These are phyloP conservation scores for Hyaloscypha variabilis DNA, from an alignment of 495 filamentous ascomycete species.

Conservation along the genomic window DNA sequence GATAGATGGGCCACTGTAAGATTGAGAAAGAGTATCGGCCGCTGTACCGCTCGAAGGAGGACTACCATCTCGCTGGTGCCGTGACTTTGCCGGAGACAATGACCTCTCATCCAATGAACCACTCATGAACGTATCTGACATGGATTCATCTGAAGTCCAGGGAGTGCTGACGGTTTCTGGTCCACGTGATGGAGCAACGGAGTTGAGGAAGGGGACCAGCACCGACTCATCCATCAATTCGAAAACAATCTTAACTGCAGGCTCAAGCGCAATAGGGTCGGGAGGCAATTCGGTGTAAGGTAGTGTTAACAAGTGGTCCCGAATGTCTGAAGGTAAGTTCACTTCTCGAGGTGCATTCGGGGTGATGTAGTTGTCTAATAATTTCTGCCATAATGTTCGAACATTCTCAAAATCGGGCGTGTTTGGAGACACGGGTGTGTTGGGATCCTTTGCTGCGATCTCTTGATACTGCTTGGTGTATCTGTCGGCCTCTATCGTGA, in stretches of 20 bases:
- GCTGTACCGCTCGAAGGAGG: slow-evolving; percentile 30
- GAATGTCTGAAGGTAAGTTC: slow-evolving; percentile 85
- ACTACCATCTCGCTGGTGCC: slow-evolving; percentile 28
- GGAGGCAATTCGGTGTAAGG: slow-evolving; percentile 68
- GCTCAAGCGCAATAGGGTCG: slow-evolving; percentile 73
- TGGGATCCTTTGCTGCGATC: slow-evolving; percentile 40
- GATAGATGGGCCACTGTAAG: slow-evolving; percentile 29
- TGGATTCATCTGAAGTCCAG: slow-evolving; percentile 40
- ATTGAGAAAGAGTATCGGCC: slow-evolving; percentile 36
- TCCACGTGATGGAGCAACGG: slow-evolving; percentile 43
- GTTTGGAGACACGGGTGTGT: slow-evolving; percentile 45
- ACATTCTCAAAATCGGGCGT: slow-evolving; percentile 69
- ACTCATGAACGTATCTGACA: slow-evolving; percentile 33
- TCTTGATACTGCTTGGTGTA: slow-evolving; percentile 77
- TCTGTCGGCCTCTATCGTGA: slow-evolving; percentile 93
- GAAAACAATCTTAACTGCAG: slow-evolving; percentile 89
- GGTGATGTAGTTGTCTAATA: slow-evolving; percentile 74
- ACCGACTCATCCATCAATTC: slow-evolving; percentile 98
- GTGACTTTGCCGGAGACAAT: slow-evolving; percentile 26
- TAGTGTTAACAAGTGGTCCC: slow-evolving; percentile 74
- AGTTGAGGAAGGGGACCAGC: slow-evolving; percentile 78
- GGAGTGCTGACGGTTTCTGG: slow-evolving; percentile 33
- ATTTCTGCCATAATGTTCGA: slow-evolving; percentile 68
- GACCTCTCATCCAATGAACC: slow-evolving; percentile 40
- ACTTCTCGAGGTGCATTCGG: slow-evolving; percentile 86